Base-by-base conservation (phyloP, 805 yeast genomes). In the Suhomyces vadensis region DNA sequence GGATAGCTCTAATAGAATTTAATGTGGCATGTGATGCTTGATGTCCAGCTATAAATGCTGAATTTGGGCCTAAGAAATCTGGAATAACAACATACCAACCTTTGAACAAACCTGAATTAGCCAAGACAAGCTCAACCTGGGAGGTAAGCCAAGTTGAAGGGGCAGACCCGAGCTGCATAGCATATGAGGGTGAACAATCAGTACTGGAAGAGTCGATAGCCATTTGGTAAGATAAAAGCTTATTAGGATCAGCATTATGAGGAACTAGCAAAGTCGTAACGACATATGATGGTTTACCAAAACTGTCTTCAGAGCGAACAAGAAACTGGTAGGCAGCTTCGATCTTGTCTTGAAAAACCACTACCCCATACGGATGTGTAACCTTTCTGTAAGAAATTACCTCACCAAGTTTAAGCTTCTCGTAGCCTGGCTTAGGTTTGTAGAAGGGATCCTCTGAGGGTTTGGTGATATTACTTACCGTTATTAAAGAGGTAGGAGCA, bases 11-110 rank as follows among this genome's bases (percentile, higher is more conserved):
- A 16, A 69, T 43, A 1, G 66, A 52, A 43, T 69, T 65, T 41
- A 69, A 58, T 0, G 56, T 50, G 5, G 61, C 62, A 5, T 61
- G 56, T 0, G 65, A 73, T 2, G 68, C 57, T 38, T 56, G 62
- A 23, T 54, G 44, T 2, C 69, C 69, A n/a, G 58, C 69, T 5
- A 65, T 54, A 43, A 61, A 69, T 1, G 65, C 59, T 1, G 63
- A 53, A 16, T 55, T 54, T 3, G 60, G 58, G 3, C 74, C 73
- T 43, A 67, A 67, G 41, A 66, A 64, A 47, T 67, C 73, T 0
- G 73, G 64, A 5, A 56, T 52, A 1, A 63, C 58, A 3, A 68
- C 67, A 46, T 53, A 61, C 54, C 62, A 69, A 6, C 74, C 74
- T 22, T 58, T 44, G 10, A 50, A 31, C 21, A 58, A 47, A 5